Percentiles rank a stretch among this genome's conserved stretches.
Conservation (phyloP, 1,284 basidiomycete genomes). For the Mrakiaceae sp. region DNA sequence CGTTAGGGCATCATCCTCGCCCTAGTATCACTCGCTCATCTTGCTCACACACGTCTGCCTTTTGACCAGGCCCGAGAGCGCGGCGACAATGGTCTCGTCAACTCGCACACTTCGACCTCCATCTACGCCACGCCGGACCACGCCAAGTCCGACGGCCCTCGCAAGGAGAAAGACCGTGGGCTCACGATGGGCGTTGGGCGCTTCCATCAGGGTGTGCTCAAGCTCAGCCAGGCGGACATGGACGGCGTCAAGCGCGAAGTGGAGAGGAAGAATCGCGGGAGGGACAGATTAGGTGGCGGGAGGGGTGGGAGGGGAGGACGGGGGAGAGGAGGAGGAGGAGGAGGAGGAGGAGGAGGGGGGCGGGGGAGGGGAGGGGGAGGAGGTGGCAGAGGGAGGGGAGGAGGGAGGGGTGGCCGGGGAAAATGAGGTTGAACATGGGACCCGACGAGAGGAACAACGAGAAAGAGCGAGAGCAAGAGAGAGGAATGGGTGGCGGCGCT, state of each 20-base stretch:
- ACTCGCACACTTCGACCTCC: background rate
- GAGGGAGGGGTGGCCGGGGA: slow-evolving; percentile 24
- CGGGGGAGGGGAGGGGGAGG: slow-evolving; percentile 24
- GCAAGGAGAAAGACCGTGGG: slow-evolving; percentile 29
- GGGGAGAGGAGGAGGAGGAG: slow-evolving; percentile 22
- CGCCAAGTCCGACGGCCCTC: slow-evolving; percentile 1
- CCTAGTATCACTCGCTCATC: background rate
- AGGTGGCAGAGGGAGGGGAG: slow-evolving; percentile 27
- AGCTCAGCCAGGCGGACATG: slow-evolving; percentile 30
- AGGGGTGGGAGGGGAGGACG: slow-evolving; percentile 24
- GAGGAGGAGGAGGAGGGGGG: slow-evolving; percentile 24
- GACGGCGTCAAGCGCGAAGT: slow-evolving; percentile 16
- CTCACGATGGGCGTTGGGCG: slow-evolving; percentile 33
- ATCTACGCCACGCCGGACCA: slow-evolving; percentile 1
- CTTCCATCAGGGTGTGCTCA: slow-evolving; percentile 32
- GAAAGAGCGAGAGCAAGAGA: too few relatives aligned
- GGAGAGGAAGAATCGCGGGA: slow-evolving; percentile 10
- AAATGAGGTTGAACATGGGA: slow-evolving; percentile 21
- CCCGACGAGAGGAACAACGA: too few relatives aligned
- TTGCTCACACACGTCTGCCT: too few relatives aligned
- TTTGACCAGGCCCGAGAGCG: slow-evolving; percentile 4
- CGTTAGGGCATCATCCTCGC: too few relatives aligned
- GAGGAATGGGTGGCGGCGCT: too few relatives aligned
- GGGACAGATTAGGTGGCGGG: background rate
- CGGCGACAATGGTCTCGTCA: slow-evolving; percentile 11